These are phyloP conservation scores for Chaetomium globosum DNA, from an alignment of 2,329 filamentous ascomycete species.

Conservation along the genomic window DNA sequence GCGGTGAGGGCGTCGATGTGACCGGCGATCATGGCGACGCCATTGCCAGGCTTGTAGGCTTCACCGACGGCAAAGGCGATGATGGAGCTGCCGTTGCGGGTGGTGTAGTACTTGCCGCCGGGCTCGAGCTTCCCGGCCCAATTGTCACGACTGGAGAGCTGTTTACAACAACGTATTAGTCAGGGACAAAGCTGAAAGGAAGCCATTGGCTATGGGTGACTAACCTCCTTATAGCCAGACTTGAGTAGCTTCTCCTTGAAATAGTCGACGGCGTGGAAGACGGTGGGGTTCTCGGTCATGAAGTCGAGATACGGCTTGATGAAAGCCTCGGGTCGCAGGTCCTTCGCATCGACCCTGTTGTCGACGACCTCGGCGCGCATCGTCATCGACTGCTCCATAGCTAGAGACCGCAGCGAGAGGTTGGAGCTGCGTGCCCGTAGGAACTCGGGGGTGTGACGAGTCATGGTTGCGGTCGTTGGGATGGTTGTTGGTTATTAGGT, in stretches of 20 bases:
- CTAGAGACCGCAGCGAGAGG: slow-evolving; percentile 50
- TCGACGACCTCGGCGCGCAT: slow-evolving; percentile 30
- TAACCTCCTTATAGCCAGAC: slow-evolving; percentile 72
- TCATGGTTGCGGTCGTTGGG: slow-evolving; percentile 43
- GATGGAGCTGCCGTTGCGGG: slow-evolving; percentile 81
- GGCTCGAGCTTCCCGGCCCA: slow-evolving; percentile 73
- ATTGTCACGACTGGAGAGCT: slow-evolving; percentile 75
- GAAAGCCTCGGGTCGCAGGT: slow-evolving; percentile 64
- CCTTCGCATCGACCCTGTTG: slow-evolving; percentile 34
- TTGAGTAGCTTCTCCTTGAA: slow-evolving; percentile 72
- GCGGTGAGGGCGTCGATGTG: slow-evolving; percentile 93
- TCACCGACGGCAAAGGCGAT: slow-evolving; percentile 84
- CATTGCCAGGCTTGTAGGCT: slow-evolving; percentile 80
- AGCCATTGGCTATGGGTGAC: slow-evolving; percentile 30
- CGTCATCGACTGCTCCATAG: slow-evolving; percentile 41
- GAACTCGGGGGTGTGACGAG: slow-evolving; percentile 50
- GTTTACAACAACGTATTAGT: slow-evolving; percentile 10
- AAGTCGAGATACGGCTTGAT: slow-evolving; percentile 86
- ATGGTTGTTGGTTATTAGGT: neutral
- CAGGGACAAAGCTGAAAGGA: neutral
- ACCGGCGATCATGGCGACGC: slow-evolving; percentile 83
- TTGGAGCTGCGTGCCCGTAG: slow-evolving; percentile 50
- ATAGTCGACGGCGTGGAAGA: slow-evolving; percentile 85
- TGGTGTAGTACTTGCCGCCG: slow-evolving; percentile 87
- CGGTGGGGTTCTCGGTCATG: slow-evolving; percentile 84